phyloP scores from a whole-genome alignment of 345 rosid species.

The Aquilaria sinensis region DNA sequence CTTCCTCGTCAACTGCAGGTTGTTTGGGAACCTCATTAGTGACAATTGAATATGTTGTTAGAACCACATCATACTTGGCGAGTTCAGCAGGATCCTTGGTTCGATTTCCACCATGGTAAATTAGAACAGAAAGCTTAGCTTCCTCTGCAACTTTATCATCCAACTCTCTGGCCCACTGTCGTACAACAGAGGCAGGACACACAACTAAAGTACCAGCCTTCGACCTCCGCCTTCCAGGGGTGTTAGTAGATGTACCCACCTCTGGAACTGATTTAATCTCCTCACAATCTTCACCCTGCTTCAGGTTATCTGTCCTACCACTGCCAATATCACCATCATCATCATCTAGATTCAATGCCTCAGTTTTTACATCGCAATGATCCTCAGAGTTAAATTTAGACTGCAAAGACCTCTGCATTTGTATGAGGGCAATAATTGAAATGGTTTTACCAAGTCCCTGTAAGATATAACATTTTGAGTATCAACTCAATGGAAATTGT shows the following conservation, averaged over 20 bases:
- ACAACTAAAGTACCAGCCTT: constrained; percentile 93
- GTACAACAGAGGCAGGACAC: constrained; percentile 92
- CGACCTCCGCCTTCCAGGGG: constrained; percentile 46
- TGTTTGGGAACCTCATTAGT: constrained; percentile 93
- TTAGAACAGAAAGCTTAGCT: constrained; percentile 54
- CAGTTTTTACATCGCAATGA: constrained; percentile 40
- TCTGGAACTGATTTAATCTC: constrained; percentile 30
- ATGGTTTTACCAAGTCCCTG: constrained; percentile 99
- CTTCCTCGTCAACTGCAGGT: constrained; percentile 71
- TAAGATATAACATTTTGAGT: constrained; percentile 15
- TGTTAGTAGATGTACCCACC: constrained; percentile 44
- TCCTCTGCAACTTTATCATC: constrained; percentile 78
- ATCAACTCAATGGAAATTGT: not conserved
- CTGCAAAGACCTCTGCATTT: constrained; percentile 55
- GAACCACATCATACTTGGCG: constrained; percentile 84
- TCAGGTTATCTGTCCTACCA: constrained; percentile 30
- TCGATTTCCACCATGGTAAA: constrained; percentile 90
- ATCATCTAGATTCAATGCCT: constrained; percentile 81
- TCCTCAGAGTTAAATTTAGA: constrained; percentile 50
- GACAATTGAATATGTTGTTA: constrained; percentile 88
- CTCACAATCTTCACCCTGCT: constrained; percentile 35
- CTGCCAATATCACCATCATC: constrained; percentile 45
- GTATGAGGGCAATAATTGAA: constrained; percentile 90
- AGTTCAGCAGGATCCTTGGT: constrained; percentile 80
- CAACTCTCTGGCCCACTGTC: constrained; percentile 94